Evolutionary conservation across 2,329 filamentous ascomycete species (phyloP).

Genomic region (Neonectria magnoliae): DNA sequence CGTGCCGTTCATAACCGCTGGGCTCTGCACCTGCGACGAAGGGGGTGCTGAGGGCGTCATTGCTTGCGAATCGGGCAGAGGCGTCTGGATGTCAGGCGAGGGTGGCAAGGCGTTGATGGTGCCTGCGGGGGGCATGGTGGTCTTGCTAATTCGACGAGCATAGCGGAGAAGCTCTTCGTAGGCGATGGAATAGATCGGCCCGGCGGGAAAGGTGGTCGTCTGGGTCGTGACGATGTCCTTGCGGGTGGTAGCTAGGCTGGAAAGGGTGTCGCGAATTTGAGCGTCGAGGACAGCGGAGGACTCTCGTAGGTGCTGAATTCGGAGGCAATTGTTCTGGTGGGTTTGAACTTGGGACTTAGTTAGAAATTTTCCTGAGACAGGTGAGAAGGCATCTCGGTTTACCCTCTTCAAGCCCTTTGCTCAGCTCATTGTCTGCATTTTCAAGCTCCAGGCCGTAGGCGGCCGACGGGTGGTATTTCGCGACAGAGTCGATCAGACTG

Average conservation of each 20-base stretch:
- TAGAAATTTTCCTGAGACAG: conserved; percentile 1
- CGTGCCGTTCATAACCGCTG: conserved; percentile 47
- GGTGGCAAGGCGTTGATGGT: conserved; percentile 53
- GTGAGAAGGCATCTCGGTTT: conserved; percentile 24
- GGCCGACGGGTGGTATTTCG: conserved; percentile 81
- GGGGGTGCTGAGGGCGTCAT: conserved; percentile 47
- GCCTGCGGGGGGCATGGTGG: conserved; percentile 75
- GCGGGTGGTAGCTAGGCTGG: conserved; percentile 76
- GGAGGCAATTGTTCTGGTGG: conserved; percentile 79
- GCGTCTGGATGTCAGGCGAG: conserved; percentile 45
- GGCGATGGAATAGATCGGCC: conserved; percentile 65
- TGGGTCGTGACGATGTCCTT: conserved; percentile 75
- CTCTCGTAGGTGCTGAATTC: conserved; percentile 74
- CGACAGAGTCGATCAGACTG: conserved; percentile 79
- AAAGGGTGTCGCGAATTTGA: conserved; percentile 77
- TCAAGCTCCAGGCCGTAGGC: conserved; percentile 75
- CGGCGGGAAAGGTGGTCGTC: conserved; percentile 64
- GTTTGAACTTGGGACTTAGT: conserved; percentile 63
- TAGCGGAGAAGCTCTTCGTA: conserved; percentile 81
- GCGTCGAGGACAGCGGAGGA: conserved; percentile 73
- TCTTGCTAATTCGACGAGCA: conserved; percentile 82
- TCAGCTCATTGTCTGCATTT: conserved; percentile 74
- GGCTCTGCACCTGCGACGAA: conserved; percentile 49
- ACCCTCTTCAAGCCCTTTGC: conserved; percentile 73
- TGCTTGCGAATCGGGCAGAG: conserved; percentile 44